Conservation (phyloP, 768 basidiomycete species). For the Tylopilus balloui region DNA sequence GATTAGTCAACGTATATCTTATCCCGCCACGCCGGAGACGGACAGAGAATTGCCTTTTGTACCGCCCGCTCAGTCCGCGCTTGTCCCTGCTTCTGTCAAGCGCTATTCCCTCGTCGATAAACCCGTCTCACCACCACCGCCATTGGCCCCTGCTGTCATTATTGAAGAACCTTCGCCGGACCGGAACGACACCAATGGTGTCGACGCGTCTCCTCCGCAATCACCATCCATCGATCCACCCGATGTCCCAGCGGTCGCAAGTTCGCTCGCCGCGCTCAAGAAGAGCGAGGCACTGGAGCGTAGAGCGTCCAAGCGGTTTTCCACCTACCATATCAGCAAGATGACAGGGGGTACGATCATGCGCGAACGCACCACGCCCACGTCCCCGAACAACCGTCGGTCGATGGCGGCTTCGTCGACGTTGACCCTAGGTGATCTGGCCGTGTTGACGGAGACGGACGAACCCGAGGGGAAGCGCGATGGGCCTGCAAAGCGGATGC, state of each 20-base stretch:
- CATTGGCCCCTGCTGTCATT: slow-evolving; percentile 48
- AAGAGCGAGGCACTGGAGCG: slow-evolving; percentile 83
- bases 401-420: slow-evolving; percentile 61
- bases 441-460: slow-evolving; percentile 69
- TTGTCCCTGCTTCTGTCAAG: slow-evolving; percentile 64
- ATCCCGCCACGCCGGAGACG: slow-evolving; percentile 19
- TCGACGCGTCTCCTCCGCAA: slow-evolving; percentile 30
- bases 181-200: slow-evolving; percentile 28
- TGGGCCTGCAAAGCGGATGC: slow-evolving; percentile 25
- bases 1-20: slow-evolving; percentile 6
- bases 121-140: slow-evolving; percentile 44
- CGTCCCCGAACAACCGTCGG: slow-evolving; percentile 60
- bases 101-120: slow-evolving; percentile 78
- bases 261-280: slow-evolving; percentile 84
- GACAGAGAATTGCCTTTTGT: slow-evolving; percentile 28
- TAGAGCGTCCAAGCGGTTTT: slow-evolving; percentile 93
- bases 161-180: slow-evolving; percentile 28
- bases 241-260: slow-evolving; percentile 64
- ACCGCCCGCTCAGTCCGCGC: slow-evolving; percentile 18
- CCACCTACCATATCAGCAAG: slow-evolving; percentile 89
- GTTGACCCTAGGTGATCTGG: slow-evolving; percentile 67
- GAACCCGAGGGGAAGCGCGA: slow-evolving; percentile 33
- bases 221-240: slow-evolving; percentile 36
- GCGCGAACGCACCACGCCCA: slow-evolving; percentile 44
- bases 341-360: slow-evolving; percentile 63